A percentile compares a stretch with the other conserved stretches of the same genome.
These are phyloP conservation scores for Dispira parvispora DNA, from an alignment of 192 early-diverging fungal species.

Conservation along the genomic window DNA sequence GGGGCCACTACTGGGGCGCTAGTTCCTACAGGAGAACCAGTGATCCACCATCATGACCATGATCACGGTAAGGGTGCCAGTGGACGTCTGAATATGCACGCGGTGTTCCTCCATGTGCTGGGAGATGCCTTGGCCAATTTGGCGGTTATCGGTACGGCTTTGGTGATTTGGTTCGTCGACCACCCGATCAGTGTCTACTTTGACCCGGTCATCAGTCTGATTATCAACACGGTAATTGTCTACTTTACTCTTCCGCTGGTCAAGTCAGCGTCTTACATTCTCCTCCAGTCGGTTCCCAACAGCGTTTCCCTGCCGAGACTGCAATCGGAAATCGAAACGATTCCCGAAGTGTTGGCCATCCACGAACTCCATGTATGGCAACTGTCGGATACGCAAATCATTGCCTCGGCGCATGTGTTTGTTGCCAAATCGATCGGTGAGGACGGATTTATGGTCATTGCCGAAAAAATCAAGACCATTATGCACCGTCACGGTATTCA, in stretches of 20 bases:
- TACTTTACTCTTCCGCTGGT: conserved; percentile 39
- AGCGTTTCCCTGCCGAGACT: conserved; percentile 46
- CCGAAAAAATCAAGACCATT: conserved; percentile 47
- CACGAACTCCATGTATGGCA: conserved; percentile 93
- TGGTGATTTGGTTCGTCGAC: conserved; percentile 55
- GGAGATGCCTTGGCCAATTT: conserved; percentile 80
- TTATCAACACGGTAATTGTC: conserved; percentile 33
- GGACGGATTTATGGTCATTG: conserved; percentile 46
- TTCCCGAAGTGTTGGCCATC: conserved; percentile 49
- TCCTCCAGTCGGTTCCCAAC: conserved; percentile 66
- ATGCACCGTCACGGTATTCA: conserved; percentile 73
- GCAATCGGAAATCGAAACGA: conserved; percentile 35
- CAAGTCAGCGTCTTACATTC: conserved; percentile 49
- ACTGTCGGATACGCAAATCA: conserved; percentile 63
- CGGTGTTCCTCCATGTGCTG: conserved; percentile 77
- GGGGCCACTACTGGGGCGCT: too few relatives aligned
- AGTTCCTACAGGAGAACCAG: too few relatives aligned
- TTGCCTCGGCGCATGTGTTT: conserved; percentile 70
- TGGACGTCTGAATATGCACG: conserved; percentile 46
- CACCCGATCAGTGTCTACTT: conserved; percentile 61
- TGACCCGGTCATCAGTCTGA: conserved; percentile 62
- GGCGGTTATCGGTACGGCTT: conserved; percentile 64
- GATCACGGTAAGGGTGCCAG: conserved; percentile 13
- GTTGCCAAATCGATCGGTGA: conserved; percentile 17
- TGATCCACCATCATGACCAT: conserved; percentile 8